These are phyloP conservation scores for Pythium coloratum DNA, from an alignment of 352 stramenopile genomes.

Conservation along the genomic window DNA sequence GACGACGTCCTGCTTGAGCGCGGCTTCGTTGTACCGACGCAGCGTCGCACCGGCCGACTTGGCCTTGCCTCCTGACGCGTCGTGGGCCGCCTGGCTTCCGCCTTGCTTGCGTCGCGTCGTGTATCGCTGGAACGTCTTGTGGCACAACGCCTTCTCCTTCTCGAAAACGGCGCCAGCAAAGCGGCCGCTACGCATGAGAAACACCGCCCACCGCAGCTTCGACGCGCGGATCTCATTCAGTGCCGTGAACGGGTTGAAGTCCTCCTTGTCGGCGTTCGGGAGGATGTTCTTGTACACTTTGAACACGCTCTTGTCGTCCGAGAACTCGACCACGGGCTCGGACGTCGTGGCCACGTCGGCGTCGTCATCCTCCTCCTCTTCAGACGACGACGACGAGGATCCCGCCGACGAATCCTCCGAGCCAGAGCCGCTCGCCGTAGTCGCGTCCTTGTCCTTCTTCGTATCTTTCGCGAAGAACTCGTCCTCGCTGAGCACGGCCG, in stretches of 20 bases:
- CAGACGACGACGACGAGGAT: slow-evolving; percentile 41
- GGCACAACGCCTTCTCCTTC: slow-evolving; percentile 84
- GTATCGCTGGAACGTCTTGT: slow-evolving; percentile 93
- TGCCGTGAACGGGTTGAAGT: slow-evolving; percentile 59
- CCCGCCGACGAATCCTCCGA: slow-evolving; percentile 42
- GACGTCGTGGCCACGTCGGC: slow-evolving; percentile 45
- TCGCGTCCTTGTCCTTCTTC: slow-evolving; percentile 21
- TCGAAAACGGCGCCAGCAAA: slow-evolving; percentile 92
- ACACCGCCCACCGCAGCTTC: slow-evolving; percentile 78
- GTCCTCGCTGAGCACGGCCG: slow-evolving; percentile 40
- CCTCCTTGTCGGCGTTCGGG: slow-evolving; percentile 40
- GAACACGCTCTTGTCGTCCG: slow-evolving; percentile 69
- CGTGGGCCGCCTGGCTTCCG: slow-evolving; percentile 88
- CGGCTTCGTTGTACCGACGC: slow-evolving; percentile 90
- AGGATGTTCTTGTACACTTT: slow-evolving; percentile 84
- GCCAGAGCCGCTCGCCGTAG: slow-evolving; percentile 23
- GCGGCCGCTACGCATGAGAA: slow-evolving; percentile 90
- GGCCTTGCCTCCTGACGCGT: slow-evolving; percentile 78
- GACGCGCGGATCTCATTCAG: slow-evolving; percentile 52
- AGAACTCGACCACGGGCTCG: slow-evolving; percentile 81
- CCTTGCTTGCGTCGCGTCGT: slow-evolving; percentile 93
- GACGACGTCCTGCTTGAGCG: slow-evolving; percentile 89
- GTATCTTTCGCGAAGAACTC: slow-evolving; percentile 37
- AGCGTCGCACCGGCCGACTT: slow-evolving; percentile 93
- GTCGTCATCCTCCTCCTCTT: slow-evolving; percentile 43